Evolutionary conservation across 805 yeast species (phyloP).

Genomic region (Zygosaccharomyces pseudorouxii): DNA sequence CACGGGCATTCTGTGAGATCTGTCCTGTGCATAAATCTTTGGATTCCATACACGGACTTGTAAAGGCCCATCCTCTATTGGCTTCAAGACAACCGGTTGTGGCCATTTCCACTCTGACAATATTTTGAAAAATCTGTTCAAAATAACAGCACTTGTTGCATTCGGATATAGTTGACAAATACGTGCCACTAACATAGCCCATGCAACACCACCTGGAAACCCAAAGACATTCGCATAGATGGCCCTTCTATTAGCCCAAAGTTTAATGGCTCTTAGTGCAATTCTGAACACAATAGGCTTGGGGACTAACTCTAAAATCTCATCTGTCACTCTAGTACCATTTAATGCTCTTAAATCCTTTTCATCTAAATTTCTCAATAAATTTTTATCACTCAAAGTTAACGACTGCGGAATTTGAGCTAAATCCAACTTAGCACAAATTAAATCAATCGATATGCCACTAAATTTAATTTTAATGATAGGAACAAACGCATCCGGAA

Average conservation of each 20-base stretch:
- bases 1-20: conserved; percentile 93
- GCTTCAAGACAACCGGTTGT: conserved; percentile 89
- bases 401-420: conserved; percentile 76
- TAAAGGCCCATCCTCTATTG: conserved; percentile 93
- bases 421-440: conserved; percentile 76
- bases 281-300: conserved; percentile 89
- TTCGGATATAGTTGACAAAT: conserved; percentile 96
- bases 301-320: conserved; percentile 83
- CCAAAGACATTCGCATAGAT: conserved; percentile 93
- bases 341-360: conserved; percentile 84
- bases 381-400: conserved; percentile 76
- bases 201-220: conserved; percentile 98
- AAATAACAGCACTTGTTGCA: conserved; percentile 87
- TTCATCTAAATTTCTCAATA: conserved; percentile 84
- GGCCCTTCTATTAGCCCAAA: conserved; percentile 96
- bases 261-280: conserved; percentile 84
- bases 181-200: conserved; percentile 99
- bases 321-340: conserved; percentile 97
- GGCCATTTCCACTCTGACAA: conserved; percentile 96
- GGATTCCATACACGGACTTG: conserved; percentile 98
- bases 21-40: conserved; percentile 78
- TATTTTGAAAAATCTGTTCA: conserved; percentile 84
- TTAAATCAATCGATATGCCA: conserved; percentile 90
- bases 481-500: conserved; percentile 98
- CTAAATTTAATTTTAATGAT: conserved; percentile 82